phyloP scores from a whole-genome alignment of 2,329 filamentous ascomycete genomes.

The Fusarium burgessii region DNA sequence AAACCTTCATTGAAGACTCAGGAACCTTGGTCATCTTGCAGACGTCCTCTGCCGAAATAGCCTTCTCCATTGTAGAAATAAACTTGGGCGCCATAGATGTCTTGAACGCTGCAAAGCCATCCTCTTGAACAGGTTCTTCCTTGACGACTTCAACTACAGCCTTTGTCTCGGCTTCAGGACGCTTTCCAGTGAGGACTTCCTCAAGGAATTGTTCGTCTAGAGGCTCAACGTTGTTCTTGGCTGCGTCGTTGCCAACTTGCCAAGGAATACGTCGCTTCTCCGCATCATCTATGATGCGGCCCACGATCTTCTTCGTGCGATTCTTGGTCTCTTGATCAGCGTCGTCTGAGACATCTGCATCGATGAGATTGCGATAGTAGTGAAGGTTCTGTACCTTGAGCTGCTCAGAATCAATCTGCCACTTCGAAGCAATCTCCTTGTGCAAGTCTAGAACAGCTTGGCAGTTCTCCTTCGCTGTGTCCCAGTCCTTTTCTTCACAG shows the following conservation, averaged over 20 bases:
- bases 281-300: neutral
- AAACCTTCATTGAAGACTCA: neutral
- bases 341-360: neutral
- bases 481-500: slow-evolving; percentile 1
- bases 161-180: rapidly evolving
- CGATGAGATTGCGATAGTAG: neutral
- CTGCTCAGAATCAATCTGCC: neutral
- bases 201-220: slow-evolving; percentile 13
- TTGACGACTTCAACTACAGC: rapidly evolving
- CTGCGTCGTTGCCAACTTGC: slow-evolving; percentile 11
- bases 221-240: neutral
- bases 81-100: neutral
- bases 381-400: slow-evolving; percentile 19
- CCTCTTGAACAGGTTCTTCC: rapidly evolving
- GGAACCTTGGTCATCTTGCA: slow-evolving; percentile 10
- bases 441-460: neutral
- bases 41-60: neutral
- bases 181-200: neutral
- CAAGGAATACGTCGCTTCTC: slow-evolving; percentile 7
- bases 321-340: neutral
- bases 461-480: neutral
- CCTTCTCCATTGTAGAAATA: neutral
- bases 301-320: slow-evolving; percentile 1
- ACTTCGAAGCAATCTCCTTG: neutral
- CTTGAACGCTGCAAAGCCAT: neutral